Conservation (phyloP, 768 basidiomycete genomes). For the Tylopilus plumbeoviolaceoides region DNA sequence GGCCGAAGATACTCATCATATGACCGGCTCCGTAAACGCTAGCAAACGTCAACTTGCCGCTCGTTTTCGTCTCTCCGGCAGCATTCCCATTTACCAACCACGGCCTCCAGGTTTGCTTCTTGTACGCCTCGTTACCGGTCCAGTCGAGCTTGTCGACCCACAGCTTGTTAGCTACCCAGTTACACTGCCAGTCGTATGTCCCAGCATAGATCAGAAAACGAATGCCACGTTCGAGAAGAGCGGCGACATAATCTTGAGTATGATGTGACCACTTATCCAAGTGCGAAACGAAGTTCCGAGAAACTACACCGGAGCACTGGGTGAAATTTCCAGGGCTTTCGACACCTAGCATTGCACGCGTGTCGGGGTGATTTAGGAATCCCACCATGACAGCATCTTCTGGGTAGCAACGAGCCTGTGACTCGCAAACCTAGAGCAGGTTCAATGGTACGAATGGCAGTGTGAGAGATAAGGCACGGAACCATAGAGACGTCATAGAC, state of each 20-base stretch:
- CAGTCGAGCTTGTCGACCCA: constrained; percentile 61
- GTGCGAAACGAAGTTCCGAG: constrained; percentile 46
- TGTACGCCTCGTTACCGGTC: constrained; percentile 51
- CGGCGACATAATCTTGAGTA: constrained; percentile 55
- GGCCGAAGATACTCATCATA: constrained; percentile 45
- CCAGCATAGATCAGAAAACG: constrained; percentile 54
- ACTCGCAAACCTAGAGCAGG: constrained; percentile 20
- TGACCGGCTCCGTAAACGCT: constrained; percentile 71
- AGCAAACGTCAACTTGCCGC: constrained; percentile 58
- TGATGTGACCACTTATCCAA: constrained; percentile 58
- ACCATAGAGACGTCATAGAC: constrained; percentile 59
- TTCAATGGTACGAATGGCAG: neutral
- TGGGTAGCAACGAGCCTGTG: constrained; percentile 35
- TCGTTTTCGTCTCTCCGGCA: constrained; percentile 55
- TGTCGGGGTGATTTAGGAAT: constrained; percentile 45
- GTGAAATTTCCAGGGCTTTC: constrained; percentile 48
- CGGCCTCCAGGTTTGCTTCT: constrained; percentile 37
- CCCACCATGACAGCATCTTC: constrained; percentile 38
- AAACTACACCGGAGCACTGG: constrained; percentile 51
- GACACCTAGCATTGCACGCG: constrained; percentile 38
- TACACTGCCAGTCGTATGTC: constrained; percentile 54
- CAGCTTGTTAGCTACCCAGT: constrained; percentile 60
- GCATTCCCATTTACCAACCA: constrained; percentile 53
- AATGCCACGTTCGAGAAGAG: constrained; percentile 51
- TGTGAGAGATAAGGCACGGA: neutral